These are phyloP conservation scores for Mycena sanguinolenta DNA, from an alignment of 768 basidiomycete species.

Conservation along the genomic window DNA sequence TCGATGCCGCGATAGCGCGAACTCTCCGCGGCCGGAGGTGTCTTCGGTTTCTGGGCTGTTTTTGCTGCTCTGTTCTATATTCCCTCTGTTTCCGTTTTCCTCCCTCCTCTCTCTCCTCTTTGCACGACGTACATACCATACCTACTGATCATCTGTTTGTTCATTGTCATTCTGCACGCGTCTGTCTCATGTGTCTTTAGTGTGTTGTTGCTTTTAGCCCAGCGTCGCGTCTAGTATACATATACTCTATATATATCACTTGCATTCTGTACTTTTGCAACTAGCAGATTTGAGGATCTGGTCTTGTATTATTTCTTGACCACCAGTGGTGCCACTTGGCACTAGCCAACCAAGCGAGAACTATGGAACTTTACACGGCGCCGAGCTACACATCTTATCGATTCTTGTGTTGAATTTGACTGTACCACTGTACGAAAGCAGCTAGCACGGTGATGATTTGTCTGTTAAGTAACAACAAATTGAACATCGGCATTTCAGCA, in stretches of 20 bases:
- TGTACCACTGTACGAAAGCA: no score
- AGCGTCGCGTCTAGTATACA: conserved; percentile 18
- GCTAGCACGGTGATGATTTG: no score
- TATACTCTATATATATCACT: conserved; percentile 26
- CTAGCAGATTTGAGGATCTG: no score
- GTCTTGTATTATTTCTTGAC: no score
- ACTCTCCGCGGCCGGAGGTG: background rate
- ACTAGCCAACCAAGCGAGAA: no score
- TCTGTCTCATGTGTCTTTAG: conserved; percentile 20
- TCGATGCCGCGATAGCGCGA: conserved; percentile 52
- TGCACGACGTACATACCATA: conserved; percentile 16
- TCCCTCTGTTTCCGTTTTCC: background rate
- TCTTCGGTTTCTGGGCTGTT: conserved; percentile 26
- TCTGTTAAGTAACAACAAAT: no score
- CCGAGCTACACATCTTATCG: no score
- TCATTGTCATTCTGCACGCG: background rate
- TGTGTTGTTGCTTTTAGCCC: conserved; percentile 16
- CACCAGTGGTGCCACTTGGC: no score
- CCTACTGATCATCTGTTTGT: no score
- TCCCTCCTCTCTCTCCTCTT: background rate
- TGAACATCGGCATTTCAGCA: no score
- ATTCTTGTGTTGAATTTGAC: no score
- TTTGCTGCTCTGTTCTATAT: conserved; percentile 21
- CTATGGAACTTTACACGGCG: no score
- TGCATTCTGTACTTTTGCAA: conserved; percentile 16